Base-by-base conservation (phyloP, 192 early-diverging fungal species). In the Phycomyces nitens region DNA sequence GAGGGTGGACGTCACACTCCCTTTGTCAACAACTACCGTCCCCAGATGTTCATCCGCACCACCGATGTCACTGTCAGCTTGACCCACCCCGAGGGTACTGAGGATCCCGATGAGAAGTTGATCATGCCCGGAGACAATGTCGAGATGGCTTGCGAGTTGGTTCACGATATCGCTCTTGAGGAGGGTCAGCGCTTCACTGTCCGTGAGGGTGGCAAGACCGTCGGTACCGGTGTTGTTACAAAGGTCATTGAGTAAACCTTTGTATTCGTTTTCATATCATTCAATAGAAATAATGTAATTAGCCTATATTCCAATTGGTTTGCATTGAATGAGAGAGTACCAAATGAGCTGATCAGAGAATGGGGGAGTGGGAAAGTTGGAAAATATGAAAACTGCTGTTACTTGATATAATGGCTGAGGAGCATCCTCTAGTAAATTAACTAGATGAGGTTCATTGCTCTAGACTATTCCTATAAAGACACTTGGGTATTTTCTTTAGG, bases 111-210 rank as follows among this genome's bases (percentile, higher is more conserved):
- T 50, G 89, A 95, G 58, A 93, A 95, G 88, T 91, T 97, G 90
- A 88, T 99, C 56, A 94, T 97, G 90, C 97, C 97, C 9, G 97
- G 97, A 24, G 95, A 97, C 70, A 97, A 99, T 72, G 84, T 96
- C 38, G 87, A 87, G 60, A 85, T 99, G 85, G 59, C 85, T 70
- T 86, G 94, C 75, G 93, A 96, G 79, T 83, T 95, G 63, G 72
- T 84, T 24, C 70, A 85, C 59, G 83, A 89, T 34, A 85, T 97
- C 60, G 92, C 97, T 55, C 78, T 97, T 69, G 94, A 99, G 71
- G 88, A 90, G 72, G 94, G 94, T 58, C 84, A 94, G 80, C 87
- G 95, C 67, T 99, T 97, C 83, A 97, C 97, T 56, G 88, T 99
- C 54, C 92, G 95, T 69, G 95, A 99, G 77, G 97, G 97, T 71